Evolutionary conservation across 148 eudicot genomes (phyloP).

Genomic region (Arbutus unedo): DNA sequence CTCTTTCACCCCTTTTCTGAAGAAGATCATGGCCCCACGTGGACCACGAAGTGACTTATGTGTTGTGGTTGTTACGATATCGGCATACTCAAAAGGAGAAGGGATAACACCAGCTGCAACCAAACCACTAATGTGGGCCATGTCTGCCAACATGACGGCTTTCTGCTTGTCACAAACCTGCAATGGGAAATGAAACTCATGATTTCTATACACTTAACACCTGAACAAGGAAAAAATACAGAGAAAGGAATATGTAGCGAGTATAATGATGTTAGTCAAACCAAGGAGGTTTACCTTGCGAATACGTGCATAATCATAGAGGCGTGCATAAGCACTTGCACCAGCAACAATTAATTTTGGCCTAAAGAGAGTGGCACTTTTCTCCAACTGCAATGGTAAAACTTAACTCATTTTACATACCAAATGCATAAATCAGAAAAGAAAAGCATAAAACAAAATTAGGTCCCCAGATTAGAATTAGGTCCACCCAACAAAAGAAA

Average conservation of each 20-base stretch:
- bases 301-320: slow-evolving; percentile 84
- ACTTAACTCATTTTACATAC: background rate
- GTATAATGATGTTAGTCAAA: background rate
- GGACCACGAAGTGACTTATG: slow-evolving; percentile 68
- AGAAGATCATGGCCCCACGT: slow-evolving; percentile 68
- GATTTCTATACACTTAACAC: background rate
- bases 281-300: slow-evolving; percentile 59
- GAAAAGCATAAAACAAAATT: background rate
- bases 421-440: background rate
- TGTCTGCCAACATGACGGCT: slow-evolving; percentile 87
- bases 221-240: background rate
- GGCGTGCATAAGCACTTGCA: slow-evolving; percentile 97
- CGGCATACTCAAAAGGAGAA: slow-evolving; percentile 64
- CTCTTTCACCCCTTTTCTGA: slow-evolving; percentile 59
- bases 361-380: slow-evolving; percentile 85
- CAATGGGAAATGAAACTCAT: slow-evolving; percentile 9
- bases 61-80: slow-evolving; percentile 62
- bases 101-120: slow-evolving; percentile 96
- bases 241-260: background rate
- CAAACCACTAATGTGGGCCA: slow-evolving; percentile 98
- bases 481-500: background rate
- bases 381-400: slow-evolving; percentile 66
- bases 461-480: background rate
- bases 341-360: slow-evolving; percentile 96
- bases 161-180: slow-evolving; percentile 95